phyloP scores from a whole-genome alignment of 371 early-diverging fungal genomes.

The Dichotomocladium elegans region DNA sequence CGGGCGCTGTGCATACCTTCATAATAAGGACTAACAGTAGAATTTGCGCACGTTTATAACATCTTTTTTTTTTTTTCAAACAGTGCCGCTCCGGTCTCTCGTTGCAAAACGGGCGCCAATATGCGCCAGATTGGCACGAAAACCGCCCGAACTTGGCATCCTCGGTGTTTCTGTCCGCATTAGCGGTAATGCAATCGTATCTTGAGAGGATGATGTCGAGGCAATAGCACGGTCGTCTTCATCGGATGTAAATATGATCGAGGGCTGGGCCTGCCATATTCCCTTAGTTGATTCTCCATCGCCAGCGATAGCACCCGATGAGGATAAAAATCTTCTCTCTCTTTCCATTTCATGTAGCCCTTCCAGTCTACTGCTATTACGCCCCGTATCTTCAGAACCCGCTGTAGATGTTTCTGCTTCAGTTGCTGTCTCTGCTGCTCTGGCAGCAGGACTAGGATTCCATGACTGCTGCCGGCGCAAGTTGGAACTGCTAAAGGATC shows the following conservation, averaged over 20 bases:
- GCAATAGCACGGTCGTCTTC: neutral
- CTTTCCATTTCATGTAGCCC: neutral
- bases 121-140: neutral
- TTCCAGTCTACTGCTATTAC: neutral
- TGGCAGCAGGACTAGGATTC: neutral
- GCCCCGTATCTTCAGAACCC: neutral
- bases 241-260: no score
- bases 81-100: constrained; percentile 16
- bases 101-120: constrained; percentile 3
- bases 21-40: no score
- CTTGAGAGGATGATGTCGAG: neutral
- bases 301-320: no score
- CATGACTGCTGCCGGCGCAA: constrained; percentile 10
- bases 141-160: neutral
- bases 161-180: neutral
- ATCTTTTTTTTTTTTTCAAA: no score
- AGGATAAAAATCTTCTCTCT: no score
- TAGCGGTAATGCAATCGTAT: neutral
- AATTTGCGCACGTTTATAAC: no score
- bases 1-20: no score
- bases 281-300: no score
- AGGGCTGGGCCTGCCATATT: no score
- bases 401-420: neutral
- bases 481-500: constrained; percentile 12
- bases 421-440: neutral